Evolutionary conservation across 441 rosid genomes (phyloP), one percentile per base, ranked within the genome.

Genomic region (Metrosideros polymorpha): DNA sequence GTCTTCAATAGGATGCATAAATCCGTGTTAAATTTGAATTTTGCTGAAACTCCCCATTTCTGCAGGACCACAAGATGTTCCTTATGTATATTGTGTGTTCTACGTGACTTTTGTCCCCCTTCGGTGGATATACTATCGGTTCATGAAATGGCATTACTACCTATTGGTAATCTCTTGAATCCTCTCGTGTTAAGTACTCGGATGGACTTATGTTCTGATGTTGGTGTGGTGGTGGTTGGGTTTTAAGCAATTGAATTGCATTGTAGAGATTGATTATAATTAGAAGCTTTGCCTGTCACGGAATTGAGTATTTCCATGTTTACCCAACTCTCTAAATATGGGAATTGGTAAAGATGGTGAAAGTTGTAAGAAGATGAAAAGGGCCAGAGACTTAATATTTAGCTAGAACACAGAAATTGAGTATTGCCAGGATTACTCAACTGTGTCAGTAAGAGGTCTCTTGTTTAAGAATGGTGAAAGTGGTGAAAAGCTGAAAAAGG

Each of bases 131-230:
- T 96, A 97, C 90, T 97, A 97, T 87, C 93, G 98, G 89, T 96
- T 90, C 91, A 97, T 96, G 93, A 97, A 97, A 90, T 95, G 97
- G 99, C 99, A 97, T 89, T 97, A 96, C 90, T 97, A 96, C 92
- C 99, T 97, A 87, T 94, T 97, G 95, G 99, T 97, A 93, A 93
- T 90, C 85, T 90, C 76, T 53, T 35, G 53, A 39, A 51, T 83
- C 55, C 19, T n/a, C 30, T 50, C 53, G 9, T 22, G 50, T 82
- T 51, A 30, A 57, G 52, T 55, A 61, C 85, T 27, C 32, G 79
- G 25, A 71, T 43, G 27, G 29, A 71, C 79, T 71, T 10, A 71
- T 39, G 79, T 71, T 32, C 17, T 71, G 79, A 39, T 39, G 79
- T 71, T 24, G 79, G 79, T 22, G 47, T 22, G 79, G 79, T 71